These are phyloP conservation scores for Candida maris DNA, from an alignment of 805 yeast species.

Conservation along the genomic window DNA sequence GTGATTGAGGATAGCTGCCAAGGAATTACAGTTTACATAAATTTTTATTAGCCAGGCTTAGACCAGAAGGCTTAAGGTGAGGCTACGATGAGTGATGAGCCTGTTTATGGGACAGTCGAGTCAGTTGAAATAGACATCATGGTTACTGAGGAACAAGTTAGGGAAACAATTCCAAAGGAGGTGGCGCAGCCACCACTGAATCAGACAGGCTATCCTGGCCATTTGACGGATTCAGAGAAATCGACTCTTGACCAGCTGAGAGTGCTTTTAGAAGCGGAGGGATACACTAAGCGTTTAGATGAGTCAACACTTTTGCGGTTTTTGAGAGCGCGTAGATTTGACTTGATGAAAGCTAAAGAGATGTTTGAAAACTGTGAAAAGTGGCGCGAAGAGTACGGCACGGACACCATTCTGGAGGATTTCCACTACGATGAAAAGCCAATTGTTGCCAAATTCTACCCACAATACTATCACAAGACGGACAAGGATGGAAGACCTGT, in stretches of 20 bases:
- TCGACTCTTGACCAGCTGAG: conserved; percentile 56
- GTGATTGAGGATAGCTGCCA: no score
- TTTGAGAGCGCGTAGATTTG: conserved; percentile 93
- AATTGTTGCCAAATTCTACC: conserved; percentile 81
- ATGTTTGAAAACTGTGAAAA: conserved; percentile 87
- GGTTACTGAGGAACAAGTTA: conserved; percentile 26
- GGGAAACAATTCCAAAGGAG: conserved; percentile 35
- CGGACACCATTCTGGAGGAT: conserved; percentile 79
- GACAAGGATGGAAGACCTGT: conserved; percentile 97
- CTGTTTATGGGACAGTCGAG: neutral
- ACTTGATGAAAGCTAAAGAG: conserved; percentile 66
- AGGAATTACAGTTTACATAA: no score
- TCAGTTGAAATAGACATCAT: conserved; percentile 1
- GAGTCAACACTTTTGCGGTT: conserved; percentile 83
- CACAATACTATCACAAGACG: conserved; percentile 96
- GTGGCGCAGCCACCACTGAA: conserved; percentile 51
- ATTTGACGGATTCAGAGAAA: conserved; percentile 66
- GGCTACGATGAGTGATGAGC: conserved; percentile 1
- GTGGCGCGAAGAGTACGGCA: conserved; percentile 87
- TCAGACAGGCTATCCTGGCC: conserved; percentile 79
- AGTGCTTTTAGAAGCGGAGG: conserved; percentile 53
- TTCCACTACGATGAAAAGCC: conserved; percentile 94
- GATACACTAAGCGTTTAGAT: conserved; percentile 76
- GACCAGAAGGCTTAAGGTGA: no score
- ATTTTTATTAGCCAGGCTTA: no score